A percentile compares a stretch with the other conserved stretches of the same genome.
Evolutionary conservation across 805 yeast species (phyloP).

Genomic region (Cyberlindnera nakhonratchasimensis): DNA sequence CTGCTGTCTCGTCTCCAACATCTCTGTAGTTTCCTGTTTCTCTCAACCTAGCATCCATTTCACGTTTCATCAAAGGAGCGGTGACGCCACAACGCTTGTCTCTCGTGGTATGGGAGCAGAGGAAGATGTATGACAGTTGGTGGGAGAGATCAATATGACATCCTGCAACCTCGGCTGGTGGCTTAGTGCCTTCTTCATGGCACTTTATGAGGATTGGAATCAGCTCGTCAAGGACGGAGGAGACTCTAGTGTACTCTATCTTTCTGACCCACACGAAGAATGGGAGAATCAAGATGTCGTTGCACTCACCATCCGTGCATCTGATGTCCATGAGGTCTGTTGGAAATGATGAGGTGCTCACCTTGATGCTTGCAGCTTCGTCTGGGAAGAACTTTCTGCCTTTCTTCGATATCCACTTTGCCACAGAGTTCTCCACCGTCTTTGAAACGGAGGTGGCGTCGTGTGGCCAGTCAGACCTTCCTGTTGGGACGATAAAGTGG

Average conservation of each 20-base stretch:
- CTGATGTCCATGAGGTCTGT: constrained; percentile 43
- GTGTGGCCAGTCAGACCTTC: constrained; percentile 79
- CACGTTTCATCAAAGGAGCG: constrained; percentile 84
- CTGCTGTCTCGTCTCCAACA: constrained; percentile 65
- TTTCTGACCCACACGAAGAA: constrained; percentile 66
- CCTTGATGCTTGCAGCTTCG: constrained; percentile 38
- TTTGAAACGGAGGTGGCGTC: constrained; percentile 54
- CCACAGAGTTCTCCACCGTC: constrained; percentile 45
- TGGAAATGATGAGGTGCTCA: constrained; percentile 53
- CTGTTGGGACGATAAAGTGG: constrained; percentile 81
- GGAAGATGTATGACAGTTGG: constrained; percentile 50
- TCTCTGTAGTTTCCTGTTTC: constrained; percentile 75
- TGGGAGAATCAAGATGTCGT: constrained; percentile 68
- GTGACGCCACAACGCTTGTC: constrained; percentile 93
- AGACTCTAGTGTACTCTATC: constrained; percentile 42
- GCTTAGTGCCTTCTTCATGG: constrained; percentile 16
- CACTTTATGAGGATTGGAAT: constrained; percentile 38
- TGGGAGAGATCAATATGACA: constrained; percentile 35
- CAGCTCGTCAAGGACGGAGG: constrained; percentile 40
- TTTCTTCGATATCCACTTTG: constrained; percentile 32
- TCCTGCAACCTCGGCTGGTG: constrained; percentile 23
- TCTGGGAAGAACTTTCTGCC: constrained; percentile 14
- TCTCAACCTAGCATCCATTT: constrained; percentile 68
- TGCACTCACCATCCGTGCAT: constrained; percentile 41
- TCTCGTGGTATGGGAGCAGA: constrained; percentile 88